A percentile compares a stretch with the other conserved stretches of the same genome.
Conservation (phyloP, 1,284 basidiomycete species). For the Puccinia triticina region DNA sequence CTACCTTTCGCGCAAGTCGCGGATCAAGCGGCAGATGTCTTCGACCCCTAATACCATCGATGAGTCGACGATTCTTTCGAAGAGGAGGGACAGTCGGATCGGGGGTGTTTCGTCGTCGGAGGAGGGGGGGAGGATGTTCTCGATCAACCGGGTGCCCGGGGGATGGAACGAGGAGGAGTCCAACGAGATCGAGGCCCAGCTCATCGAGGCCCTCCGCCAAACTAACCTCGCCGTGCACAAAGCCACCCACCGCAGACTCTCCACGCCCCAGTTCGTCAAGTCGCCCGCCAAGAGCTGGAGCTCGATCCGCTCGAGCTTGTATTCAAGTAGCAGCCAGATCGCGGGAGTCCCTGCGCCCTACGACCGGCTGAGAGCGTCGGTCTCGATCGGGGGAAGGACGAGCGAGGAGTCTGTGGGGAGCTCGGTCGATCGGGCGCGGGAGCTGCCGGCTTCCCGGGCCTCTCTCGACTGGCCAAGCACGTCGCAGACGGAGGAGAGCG, state of each 20-base stretch:
- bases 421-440: not conserved
- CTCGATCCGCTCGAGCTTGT: slow-evolving; percentile 7
- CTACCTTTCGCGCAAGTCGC: slow-evolving; percentile 40
- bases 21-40: slow-evolving; percentile 46
- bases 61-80: not conserved
- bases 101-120: too few species aligned
- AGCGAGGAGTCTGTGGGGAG: not conserved
- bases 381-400: not conserved
- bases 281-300: slow-evolving; percentile 19
- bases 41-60: not conserved
- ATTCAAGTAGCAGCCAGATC: not conserved
- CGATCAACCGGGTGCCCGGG: slow-evolving; percentile 30
- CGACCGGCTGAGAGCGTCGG: slow-evolving; percentile 14
- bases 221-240: slow-evolving; percentile 51
- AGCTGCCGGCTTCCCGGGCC: not conserved
- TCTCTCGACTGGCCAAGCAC: slow-evolving; percentile 18
- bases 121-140: not conserved
- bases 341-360: not conserved
- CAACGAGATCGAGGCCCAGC: slow-evolving; percentile 42
- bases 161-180: slow-evolving; percentile 42
- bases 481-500: not conserved
- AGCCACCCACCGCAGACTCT: slow-evolving; percentile 40
- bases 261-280: slow-evolving; percentile 31
- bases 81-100: not conserved
- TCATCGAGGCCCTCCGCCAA: slow-evolving; percentile 37